Evolutionary conservation across 768 basidiomycete genomes (phyloP).

Genomic region (Phylloporus sp.): DNA sequence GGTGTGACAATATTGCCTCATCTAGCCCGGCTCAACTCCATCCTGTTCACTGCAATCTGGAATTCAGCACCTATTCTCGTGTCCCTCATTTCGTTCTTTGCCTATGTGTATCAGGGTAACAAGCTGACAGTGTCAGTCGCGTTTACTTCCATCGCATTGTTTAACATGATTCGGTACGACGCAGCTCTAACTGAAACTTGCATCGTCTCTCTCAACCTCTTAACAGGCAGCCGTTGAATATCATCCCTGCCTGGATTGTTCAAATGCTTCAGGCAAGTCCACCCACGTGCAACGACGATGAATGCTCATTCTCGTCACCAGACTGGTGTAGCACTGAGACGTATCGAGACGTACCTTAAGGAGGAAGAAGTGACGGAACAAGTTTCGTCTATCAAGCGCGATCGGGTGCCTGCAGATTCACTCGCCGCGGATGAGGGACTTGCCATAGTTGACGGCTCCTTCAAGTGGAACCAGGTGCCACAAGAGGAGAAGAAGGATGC

Average conservation of each 20-base stretch:
- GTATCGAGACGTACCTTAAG: slow-evolving; percentile 54
- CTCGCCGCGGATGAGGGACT: slow-evolving; percentile 33
- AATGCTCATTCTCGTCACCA: slow-evolving; percentile 13
- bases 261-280: slow-evolving; percentile 55
- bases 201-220: background rate
- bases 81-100: slow-evolving; percentile 74
- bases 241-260: slow-evolving; percentile 77
- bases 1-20: background rate
- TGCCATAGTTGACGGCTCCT: slow-evolving; percentile 46
- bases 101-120: slow-evolving; percentile 66
- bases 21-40: slow-evolving; percentile 62
- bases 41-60: slow-evolving; percentile 73
- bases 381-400: slow-evolving; percentile 51
- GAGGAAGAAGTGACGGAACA: slow-evolving; percentile 61
- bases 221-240: slow-evolving; percentile 60
- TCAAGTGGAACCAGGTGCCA: slow-evolving; percentile 54
- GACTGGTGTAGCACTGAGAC: slow-evolving; percentile 52
- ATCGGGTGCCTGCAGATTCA: slow-evolving; percentile 19
- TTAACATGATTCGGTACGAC: slow-evolving; percentile 71
- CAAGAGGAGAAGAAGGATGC: slow-evolving; percentile 25
- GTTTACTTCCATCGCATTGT: slow-evolving; percentile 85
- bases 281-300: background rate
- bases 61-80: slow-evolving; percentile 71
- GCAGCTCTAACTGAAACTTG: background rate
- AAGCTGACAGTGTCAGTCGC: slow-evolving; percentile 74